Percentiles rank a stretch among this genome's conserved stretches.
phyloP scores from a whole-genome alignment of 768 basidiomycete species.

The Glaciozyma martinii region DNA sequence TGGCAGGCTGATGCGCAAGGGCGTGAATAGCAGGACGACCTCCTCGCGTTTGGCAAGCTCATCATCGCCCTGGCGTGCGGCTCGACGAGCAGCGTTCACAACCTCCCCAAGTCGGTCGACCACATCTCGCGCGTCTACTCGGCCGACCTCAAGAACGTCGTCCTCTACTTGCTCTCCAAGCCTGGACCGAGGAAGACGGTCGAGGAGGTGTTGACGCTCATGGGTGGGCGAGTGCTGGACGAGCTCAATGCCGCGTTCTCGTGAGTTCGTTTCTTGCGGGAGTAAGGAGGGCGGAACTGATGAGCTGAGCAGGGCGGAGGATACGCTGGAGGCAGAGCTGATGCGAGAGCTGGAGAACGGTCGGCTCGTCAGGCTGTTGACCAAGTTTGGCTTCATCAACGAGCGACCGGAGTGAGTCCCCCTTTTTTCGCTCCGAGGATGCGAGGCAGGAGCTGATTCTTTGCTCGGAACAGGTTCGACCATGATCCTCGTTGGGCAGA shows the following conservation, averaged over 20 bases:
- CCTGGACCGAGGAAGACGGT: slow-evolving; percentile 60
- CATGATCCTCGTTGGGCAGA: slow-evolving; percentile 95
- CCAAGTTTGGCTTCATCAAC: slow-evolving; percentile 97
- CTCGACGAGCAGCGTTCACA: slow-evolving; percentile 56
- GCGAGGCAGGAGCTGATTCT: not conserved
- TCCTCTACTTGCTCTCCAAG: slow-evolving; percentile 64
- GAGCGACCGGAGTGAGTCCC: slow-evolving; percentile 87
- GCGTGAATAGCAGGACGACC: slow-evolving; percentile 68
- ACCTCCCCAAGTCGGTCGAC: slow-evolving; percentile 64
- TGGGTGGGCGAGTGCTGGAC: slow-evolving; percentile 58
- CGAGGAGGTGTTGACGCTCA: slow-evolving; percentile 69
- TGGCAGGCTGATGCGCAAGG: slow-evolving; percentile 51
- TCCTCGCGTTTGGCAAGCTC: slow-evolving; percentile 74
- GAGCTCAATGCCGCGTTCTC: slow-evolving; percentile 77
- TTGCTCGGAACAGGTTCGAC: slow-evolving; percentile 58
- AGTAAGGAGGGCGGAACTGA: not conserved
- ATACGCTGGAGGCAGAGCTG: slow-evolving; percentile 73
- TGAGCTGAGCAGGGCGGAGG: slow-evolving; percentile 54
- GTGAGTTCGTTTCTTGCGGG: slow-evolving; percentile 44
- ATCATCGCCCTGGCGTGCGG: slow-evolving; percentile 69
- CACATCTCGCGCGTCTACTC: slow-evolving; percentile 64
- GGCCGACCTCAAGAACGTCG: slow-evolving; percentile 68
- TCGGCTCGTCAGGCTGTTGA: slow-evolving; percentile 73
- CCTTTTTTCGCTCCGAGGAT: not conserved
- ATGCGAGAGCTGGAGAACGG: slow-evolving; percentile 88